phyloP scores from a whole-genome alignment of 345 rosid genomes.

The Eucalyptus marginata region DNA sequence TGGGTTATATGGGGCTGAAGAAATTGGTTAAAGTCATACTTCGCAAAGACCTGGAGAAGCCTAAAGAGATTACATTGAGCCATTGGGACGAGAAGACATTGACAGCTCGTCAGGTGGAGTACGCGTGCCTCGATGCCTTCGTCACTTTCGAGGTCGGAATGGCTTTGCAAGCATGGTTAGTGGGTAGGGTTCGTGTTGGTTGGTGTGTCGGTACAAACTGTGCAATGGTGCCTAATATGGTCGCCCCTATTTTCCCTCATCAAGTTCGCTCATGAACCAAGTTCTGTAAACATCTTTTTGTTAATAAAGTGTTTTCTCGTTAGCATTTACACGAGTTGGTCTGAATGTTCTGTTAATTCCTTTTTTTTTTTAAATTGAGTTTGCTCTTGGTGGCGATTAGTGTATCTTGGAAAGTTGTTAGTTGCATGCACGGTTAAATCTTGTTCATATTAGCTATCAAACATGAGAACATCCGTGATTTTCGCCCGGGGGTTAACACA shows the following conservation, averaged over 20 bases:
- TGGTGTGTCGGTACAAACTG: neutral
- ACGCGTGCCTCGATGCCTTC: neutral
- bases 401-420: too few relatives aligned
- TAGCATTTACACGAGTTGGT: neutral
- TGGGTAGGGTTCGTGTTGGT: neutral
- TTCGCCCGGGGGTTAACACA: too few relatives aligned
- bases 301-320: neutral
- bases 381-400: neutral
- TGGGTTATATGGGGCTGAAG: conserved; percentile 5
- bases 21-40: neutral
- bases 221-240: neutral
- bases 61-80: neutral
- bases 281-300: neutral
- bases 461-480: too few relatives aligned
- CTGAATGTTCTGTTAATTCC: too few relatives aligned
- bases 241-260: neutral
- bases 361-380: too few relatives aligned
- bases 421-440: neutral
- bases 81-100: neutral
- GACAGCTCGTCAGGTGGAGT: neutral
- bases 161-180: neutral
- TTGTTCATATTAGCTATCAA: too few relatives aligned
- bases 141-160: neutral
- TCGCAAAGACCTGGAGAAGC: neutral
- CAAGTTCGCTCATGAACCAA: neutral